A percentile compares a stretch with the other conserved stretches of the same genome.
Conservation (phyloP, 2,329 filamentous ascomycete genomes). For the Teratosphaeria epicoccoides region DNA sequence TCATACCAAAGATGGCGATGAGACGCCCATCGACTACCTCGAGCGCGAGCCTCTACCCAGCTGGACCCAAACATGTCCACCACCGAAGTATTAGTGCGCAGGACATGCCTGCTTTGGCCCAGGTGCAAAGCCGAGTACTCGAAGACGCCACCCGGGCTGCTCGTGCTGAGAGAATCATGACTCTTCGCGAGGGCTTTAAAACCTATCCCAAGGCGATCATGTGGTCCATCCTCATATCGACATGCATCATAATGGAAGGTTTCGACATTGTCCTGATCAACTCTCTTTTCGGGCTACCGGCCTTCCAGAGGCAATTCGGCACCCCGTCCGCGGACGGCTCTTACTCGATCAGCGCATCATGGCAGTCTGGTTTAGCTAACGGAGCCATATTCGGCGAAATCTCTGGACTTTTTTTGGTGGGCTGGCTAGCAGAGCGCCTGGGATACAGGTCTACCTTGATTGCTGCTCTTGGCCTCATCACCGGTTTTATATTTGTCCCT, state of each 20-base stretch:
- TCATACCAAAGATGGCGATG: background rate
- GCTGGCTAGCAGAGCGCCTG: conserved; percentile 47
- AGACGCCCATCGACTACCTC: background rate
- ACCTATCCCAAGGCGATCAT: conserved; percentile 27
- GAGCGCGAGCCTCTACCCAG: background rate
- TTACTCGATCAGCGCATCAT: conserved; percentile 43
- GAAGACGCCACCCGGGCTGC: conserved; percentile 3
- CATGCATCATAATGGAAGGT: conserved; percentile 32
- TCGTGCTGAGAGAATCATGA: conserved; percentile 20
- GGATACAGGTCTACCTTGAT: conserved; percentile 45
- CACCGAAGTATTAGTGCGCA: background rate
- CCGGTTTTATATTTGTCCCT: conserved; percentile 43
- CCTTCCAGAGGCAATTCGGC: conserved; percentile 32
- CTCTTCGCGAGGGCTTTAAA: conserved; percentile 23
- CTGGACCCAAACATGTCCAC: background rate
- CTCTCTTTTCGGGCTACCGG: conserved; percentile 24
- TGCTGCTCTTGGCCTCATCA: conserved; percentile 29
- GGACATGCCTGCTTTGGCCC: conserved; percentile 1
- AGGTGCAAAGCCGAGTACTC: background rate
- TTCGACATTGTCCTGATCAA: conserved; percentile 30
- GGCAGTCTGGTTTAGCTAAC: conserved; percentile 49
- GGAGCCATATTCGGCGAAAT: conserved; percentile 36
- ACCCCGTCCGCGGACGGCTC: conserved; percentile 24
- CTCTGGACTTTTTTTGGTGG: conserved; percentile 56
- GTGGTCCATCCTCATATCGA: conserved; percentile 29